Percentiles rank a stretch among this genome's conserved stretches.
phyloP scores from a whole-genome alignment of 495 filamentous ascomycete genomes.

The Staphylotrichum tortipilum region DNA sequence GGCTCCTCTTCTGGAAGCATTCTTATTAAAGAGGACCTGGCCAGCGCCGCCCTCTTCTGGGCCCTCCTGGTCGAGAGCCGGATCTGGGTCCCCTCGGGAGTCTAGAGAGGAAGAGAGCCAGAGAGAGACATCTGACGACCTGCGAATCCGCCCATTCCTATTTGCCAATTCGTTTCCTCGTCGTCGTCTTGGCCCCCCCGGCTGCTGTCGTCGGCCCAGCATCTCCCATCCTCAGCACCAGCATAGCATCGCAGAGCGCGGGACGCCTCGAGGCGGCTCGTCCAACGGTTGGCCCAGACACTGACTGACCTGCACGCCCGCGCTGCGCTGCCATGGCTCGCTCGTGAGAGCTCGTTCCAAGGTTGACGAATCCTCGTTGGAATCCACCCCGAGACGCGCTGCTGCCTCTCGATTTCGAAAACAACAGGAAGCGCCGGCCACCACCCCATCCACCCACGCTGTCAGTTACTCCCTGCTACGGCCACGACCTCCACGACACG shows the following conservation, averaged over 20 bases:
- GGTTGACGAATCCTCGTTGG: conserved; percentile 7
- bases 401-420: neutral
- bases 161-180: too few relatives aligned
- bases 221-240: neutral
- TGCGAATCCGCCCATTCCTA: too few relatives aligned
- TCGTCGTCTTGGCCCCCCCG: too few relatives aligned
- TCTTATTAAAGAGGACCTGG: conserved; percentile 3
- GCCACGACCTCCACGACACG: too few relatives aligned
- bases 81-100: too few relatives aligned
- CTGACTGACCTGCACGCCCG: too few relatives aligned
- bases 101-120: too few relatives aligned
- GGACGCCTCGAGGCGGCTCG: neutral
- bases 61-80: neutral
- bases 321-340: conserved; percentile 17
- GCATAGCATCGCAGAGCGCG: neutral
- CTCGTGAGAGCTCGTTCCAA: conserved; percentile 12
- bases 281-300: neutral
- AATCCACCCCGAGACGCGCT: neutral
- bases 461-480: too few relatives aligned
- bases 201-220: too few relatives aligned
- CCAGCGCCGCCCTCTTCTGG: conserved; percentile 3
- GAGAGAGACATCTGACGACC: too few relatives aligned
- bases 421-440: too few relatives aligned
- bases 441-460: too few relatives aligned
- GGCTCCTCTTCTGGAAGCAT: conserved; percentile 7